phyloP scores from a whole-genome alignment of 192 early-diverging fungal species.

The Podochytrium sp. region DNA sequence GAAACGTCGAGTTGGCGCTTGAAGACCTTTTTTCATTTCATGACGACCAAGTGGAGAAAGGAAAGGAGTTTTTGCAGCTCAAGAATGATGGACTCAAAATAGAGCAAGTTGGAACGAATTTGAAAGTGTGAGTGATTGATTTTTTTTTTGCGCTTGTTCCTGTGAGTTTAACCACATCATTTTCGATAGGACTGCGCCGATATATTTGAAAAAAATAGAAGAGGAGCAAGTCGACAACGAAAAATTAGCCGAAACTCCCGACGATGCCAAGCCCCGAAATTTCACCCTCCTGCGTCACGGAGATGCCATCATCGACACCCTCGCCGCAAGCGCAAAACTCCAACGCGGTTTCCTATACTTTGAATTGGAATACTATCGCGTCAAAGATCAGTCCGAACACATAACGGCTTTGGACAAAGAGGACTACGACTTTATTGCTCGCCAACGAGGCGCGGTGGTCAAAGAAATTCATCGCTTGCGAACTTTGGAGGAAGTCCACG shows the following conservation, averaged over 20 bases:
- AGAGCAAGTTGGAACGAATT: neutral
- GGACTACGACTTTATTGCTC: constrained; percentile 22
- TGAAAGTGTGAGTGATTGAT: neutral
- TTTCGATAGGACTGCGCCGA: neutral
- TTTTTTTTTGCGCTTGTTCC: neutral
- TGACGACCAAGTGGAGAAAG: neutral
- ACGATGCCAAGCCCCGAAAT: neutral
- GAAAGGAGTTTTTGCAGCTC: constrained; percentile 23
- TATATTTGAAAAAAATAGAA: neutral
- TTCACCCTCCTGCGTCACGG: no score
- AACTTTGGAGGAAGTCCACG: constrained; percentile 3
- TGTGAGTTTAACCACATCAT: neutral
- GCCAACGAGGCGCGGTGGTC: neutral
- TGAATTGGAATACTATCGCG: constrained; percentile 14
- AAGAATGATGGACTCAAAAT: constrained; percentile 47
- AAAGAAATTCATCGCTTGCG: constrained; percentile 12
- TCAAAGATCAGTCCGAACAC: neutral
- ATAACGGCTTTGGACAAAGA: constrained; percentile 24
- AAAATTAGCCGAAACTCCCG: neutral
- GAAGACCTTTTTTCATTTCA: constrained; percentile 29
- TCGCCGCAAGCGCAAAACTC: no score
- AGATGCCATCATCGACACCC: no score
- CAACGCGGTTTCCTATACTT: constrained; percentile 31
- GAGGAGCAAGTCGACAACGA: neutral
- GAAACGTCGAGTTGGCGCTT: constrained; percentile 57